Conservation (phyloP, 1,284 basidiomycete genomes). For the Cutaneotrichosporon cyanovorans region DNA sequence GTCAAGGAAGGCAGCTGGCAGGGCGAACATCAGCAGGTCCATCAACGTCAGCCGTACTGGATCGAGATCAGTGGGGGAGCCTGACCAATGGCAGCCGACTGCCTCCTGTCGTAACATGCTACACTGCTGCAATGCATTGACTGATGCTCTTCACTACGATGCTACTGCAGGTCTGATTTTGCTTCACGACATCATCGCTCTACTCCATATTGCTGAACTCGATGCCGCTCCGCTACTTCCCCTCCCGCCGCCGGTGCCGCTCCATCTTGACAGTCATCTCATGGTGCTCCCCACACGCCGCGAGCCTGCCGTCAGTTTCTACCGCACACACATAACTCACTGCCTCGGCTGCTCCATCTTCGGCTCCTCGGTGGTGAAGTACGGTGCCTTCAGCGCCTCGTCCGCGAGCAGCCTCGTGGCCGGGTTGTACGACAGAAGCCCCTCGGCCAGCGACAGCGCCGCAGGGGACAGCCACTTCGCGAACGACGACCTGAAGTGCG, state of each 20-base stretch:
- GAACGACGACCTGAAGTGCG: conserved; percentile 69
- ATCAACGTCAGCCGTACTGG: no score
- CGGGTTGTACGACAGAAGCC: conserved; percentile 77
- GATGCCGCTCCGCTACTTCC: conserved; percentile 7
- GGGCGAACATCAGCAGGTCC: no score
- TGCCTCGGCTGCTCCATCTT: conserved; percentile 64
- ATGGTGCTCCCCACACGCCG: conserved; percentile 40
- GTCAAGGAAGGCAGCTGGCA: no score
- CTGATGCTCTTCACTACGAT: no score
- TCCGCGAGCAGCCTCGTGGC: conserved; percentile 64
- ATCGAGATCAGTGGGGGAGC: no score
- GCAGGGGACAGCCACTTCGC: conserved; percentile 76
- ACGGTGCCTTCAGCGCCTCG: conserved; percentile 70
- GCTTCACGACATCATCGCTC: no score
- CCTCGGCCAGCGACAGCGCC: conserved; percentile 75
- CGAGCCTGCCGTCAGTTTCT: conserved; percentile 20
- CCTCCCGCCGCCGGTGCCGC: conserved; percentile 7
- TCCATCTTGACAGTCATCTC: conserved; percentile 43
- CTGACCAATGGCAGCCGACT: no score
- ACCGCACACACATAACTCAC: conserved; percentile 52
- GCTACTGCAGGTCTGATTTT: no score
- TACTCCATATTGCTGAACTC: no score
- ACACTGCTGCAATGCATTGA: no score
- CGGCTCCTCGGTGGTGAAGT: conserved; percentile 76
- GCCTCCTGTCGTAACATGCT: no score